Base-by-base conservation (phyloP, 805 yeast species). In the Blastobotrys peoriensis region DNA sequence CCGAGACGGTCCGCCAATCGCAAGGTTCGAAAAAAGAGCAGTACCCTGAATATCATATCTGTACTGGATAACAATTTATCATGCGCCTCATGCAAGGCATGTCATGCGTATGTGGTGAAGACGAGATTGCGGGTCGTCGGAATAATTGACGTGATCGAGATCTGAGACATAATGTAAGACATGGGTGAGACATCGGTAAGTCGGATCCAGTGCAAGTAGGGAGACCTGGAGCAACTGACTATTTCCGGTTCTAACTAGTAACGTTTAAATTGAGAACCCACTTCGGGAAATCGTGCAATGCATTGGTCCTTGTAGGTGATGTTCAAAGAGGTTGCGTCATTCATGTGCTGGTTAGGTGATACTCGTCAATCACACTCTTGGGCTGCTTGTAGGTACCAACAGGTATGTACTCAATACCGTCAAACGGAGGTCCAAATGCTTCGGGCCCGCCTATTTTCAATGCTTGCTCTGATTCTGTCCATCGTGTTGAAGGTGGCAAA, bases 361-460 rank as follows among this genome's bases (percentile, higher is more conserved):
- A 68, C 46, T 70, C 71, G 36, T 68, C 64, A 39, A 70, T 68
- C 10, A 71, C 73, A 20, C 71, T 63, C 3, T 52, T 44, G 13
- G 74, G 71, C 41, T 49, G 52, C n/a, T 46, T 45, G 47, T 65
- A 68, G 8, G 55, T 47, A 8, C 73, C 69, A 25, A 66, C 56
- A 1, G 74, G 71, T 3, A 54, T 53, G 48, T 69, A 70, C 21
- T 54, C 59, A 37, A 68, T 53, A 38, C 67, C 69, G 18, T 61
- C 61, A 35, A 68, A 63, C 10, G 30, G 10, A 8, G 13, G 8
- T 3, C 65, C 68, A 48, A 67, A 67, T 1, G 65, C 67, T 23
- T 51, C 53, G 2, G 75, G 74, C 0, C 75, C 75, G 18, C 75
- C 75, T 40, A 68, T 52, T 23, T 56, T 57, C 6, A 72, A 20